Evolutionary conservation across 2,329 filamentous ascomycete genomes (phyloP), one percentile per base, ranked within the genome.

Genomic region (Talaromyces sp.): DNA sequence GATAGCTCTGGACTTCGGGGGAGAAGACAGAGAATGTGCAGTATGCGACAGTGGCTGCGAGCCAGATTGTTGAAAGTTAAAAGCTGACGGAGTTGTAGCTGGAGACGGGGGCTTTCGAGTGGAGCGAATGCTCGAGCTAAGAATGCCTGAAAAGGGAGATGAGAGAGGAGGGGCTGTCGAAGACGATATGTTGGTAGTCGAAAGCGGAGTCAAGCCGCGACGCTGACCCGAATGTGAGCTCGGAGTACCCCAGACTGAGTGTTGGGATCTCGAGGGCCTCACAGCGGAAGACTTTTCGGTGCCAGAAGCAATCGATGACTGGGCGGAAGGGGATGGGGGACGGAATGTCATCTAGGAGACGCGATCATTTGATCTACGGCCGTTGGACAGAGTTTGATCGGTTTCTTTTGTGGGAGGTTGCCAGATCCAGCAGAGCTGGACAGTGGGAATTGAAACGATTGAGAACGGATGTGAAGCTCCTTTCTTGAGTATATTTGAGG

Each of bases 141-240:
- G 77, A 68, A 85, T 77, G 62, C 83, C 81, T 70, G 83, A 84
- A 73, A 85, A 85, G 69, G 79, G 81, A 65, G 84, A 80, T 59
- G 79, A 78, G 62, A 83, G 79, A 58, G 84, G 82, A 67, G 84
- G 85, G 63, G 83, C 81, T 67, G 80, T 78, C 66, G 81, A 77
- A 67, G 74, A 77, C 65, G 78, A 80, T 68, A 81, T 73, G 71
- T 81, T 80, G 67, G 78, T 81, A 70, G 83, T 86, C 70, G 85
- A 83, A 72, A 87, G 83, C 74, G 86, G 85, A 71, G 86, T 82
- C 74, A 85, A 79, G 71, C 82, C 81, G 77, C 85, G 83, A 74
- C 85, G 84, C 75, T 82, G 78, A 77, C 77, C 81, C 72, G 84
- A 81, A 75, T 84, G 82, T 75, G 82, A 82, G 76, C 80, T 79